Evolutionary conservation across 2,329 filamentous ascomycete genomes (phyloP), one percentile per base, ranked within the genome.

Genomic region (Fusarium falciforme): DNA sequence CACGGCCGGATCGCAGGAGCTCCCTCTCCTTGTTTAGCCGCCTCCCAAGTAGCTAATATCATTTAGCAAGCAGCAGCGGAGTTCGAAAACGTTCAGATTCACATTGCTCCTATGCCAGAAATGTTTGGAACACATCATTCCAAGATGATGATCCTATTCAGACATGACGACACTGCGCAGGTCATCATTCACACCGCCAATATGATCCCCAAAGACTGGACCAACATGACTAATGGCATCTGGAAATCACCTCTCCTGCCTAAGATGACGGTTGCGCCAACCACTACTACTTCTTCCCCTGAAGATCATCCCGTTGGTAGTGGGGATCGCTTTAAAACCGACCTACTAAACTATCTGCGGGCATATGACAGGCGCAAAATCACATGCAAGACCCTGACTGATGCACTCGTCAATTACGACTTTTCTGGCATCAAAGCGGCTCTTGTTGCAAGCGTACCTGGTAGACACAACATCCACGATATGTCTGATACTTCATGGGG

Each of bases 171-270:
- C 71, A 89, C 87, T 0, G 93, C 92, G 1, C 93, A 97, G 82
- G 85, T 98, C 7, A 83, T 97, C 65, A 95, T 98, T 33, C 94
- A 97, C 76, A 98, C 95, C 0, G 94, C 95, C 20, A 98, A 98
- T 76, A 94, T 97, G 92, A 96, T 97, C n/a, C 79, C 87, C 5
- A 91, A 92, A 64, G 95, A 98, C 80, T 98, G 95, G 95, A 89
- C 87, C 2, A 96, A 96, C 76, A 93, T 97, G 93, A 93, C 92
- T 1, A 94, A 98, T 80, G 94, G 90, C 1, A 89, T 93, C 6
- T 98, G 95, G 95, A 86, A 84, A 59, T 96, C 94, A 0, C 94
- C 94, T 1, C 79, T 89, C 2, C 88, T 97, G 1, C 91, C 93
- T 1, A 82, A 89, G 29, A 55, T 40, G 6, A 12, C 71, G 9